Conservation (phyloP, 2,329 filamentous ascomycete species). For the Colletotrichum truncatum region DNA sequence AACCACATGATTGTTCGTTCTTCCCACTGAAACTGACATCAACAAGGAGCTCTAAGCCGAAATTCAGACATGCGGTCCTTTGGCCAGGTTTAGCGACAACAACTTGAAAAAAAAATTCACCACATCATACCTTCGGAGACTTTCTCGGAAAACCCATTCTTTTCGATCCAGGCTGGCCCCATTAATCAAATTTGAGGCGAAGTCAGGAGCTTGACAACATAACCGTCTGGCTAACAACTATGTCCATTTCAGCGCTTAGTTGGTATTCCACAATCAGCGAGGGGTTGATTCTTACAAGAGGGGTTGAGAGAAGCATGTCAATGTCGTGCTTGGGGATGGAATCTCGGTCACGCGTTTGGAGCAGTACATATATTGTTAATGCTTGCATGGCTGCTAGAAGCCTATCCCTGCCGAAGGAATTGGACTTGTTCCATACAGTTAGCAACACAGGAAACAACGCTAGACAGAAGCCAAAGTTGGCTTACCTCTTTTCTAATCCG, state of each 20-base stretch:
- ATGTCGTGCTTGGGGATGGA: constrained; percentile 3
- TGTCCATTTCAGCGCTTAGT: neutral
- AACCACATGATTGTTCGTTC: neutral
- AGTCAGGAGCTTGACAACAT: neutral
- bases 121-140: neutral
- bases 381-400: constrained; percentile 8
- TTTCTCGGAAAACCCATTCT: constrained; percentile 12
- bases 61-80: constrained; percentile 13
- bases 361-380: constrained; percentile 1
- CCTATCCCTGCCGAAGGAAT: neutral
- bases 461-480: too few relatives aligned
- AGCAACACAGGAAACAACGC: neutral
- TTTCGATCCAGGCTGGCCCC: neutral
- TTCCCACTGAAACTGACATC: neutral
- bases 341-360: constrained; percentile 9
- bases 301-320: neutral
- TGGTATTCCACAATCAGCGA: neutral
- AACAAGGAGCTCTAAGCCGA: constrained; percentile 11
- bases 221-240: constrained; percentile 3
- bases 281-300: neutral
- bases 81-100: neutral
- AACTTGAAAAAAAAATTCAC: too few relatives aligned
- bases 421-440: neutral
- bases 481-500: constrained; percentile 5
- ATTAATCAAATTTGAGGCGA: neutral